phyloP scores from a whole-genome alignment of 1,139 yeast genomes.

The Candida labiduridarum region DNA sequence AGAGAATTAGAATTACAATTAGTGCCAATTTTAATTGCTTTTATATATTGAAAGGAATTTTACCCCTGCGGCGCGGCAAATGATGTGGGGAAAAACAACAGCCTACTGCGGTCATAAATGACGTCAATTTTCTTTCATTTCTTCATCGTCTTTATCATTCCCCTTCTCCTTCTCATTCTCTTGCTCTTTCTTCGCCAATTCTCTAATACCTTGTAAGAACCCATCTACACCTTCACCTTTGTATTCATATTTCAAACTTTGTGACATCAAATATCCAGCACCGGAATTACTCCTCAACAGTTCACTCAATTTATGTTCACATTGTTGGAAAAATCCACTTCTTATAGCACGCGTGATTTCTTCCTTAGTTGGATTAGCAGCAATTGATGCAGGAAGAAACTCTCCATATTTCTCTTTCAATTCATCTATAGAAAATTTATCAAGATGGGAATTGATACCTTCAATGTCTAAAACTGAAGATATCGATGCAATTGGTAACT shows the following conservation, averaged over 20 bases:
- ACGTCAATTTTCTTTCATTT: slow-evolving; percentile 7
- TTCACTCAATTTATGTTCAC: slow-evolving; percentile 45
- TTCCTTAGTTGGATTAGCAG: slow-evolving; percentile 34
- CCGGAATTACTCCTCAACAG: slow-evolving; percentile 46
- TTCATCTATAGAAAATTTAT: slow-evolving; percentile 36
- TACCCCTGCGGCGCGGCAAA: not conserved
- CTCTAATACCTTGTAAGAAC: slow-evolving; percentile 52
- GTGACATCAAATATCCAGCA: slow-evolving; percentile 56
- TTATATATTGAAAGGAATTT: no score
- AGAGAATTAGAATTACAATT: not conserved
- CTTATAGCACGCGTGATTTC: slow-evolving; percentile 49
- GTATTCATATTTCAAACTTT: slow-evolving; percentile 53
- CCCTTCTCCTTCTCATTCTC: not conserved
- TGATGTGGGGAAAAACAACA: not conserved
- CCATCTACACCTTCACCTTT: slow-evolving; percentile 62
- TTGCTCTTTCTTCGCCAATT: slow-evolving; percentile 27
- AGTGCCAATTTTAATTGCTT: no score
- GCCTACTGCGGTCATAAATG: not conserved
- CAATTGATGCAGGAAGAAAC: slow-evolving; percentile 47
- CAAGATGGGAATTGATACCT: slow-evolving; percentile 42
- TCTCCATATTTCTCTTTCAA: slow-evolving; percentile 37
- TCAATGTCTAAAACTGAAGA: slow-evolving; percentile 44
- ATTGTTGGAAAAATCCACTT: slow-evolving; percentile 57
- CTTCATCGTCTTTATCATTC: slow-evolving; percentile 11
- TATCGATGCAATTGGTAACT: slow-evolving; percentile 30